These are phyloP conservation scores for Suhomyces wounanorum DNA, from an alignment of 1,139 yeast species.

Conservation along the genomic window DNA sequence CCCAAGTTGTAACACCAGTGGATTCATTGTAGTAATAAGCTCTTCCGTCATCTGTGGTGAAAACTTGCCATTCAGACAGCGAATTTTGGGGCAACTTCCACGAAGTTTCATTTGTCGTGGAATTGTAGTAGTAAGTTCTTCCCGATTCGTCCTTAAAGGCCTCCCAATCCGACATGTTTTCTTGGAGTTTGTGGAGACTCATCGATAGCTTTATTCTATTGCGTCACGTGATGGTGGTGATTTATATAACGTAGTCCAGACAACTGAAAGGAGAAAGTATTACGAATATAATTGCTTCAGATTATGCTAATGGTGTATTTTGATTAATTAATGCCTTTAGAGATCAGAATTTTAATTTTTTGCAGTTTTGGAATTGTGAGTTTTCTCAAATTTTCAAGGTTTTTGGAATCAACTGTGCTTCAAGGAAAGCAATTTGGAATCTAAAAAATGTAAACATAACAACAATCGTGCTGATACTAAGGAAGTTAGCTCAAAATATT, in stretches of 20 bases:
- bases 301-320: no score
- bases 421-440: not conserved
- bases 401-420: not conserved
- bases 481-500: no score
- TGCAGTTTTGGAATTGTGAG: not conserved
- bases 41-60: slow-evolving; percentile 67
- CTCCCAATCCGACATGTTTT: slow-evolving; percentile 47
- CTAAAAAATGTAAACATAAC: not conserved
- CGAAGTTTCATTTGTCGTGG: slow-evolving; percentile 65
- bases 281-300: not conserved
- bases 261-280: no score
- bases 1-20: slow-evolving; percentile 81
- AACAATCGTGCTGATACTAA: no score
- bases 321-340: no score
- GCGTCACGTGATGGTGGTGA: slow-evolving; percentile 2
- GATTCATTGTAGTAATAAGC: slow-evolving; percentile 69
- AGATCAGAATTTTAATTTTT: no score
- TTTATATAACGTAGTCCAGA: no score
- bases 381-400: not conserved
- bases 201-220: not conserved
- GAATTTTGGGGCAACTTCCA: slow-evolving; percentile 79
- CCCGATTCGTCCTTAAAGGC: slow-evolving; percentile 66
- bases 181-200: not conserved
- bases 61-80: slow-evolving; percentile 62
- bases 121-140: slow-evolving; percentile 68